Conservation (phyloP, 805 yeast species). For the Wickerhamia fluorescens region DNA sequence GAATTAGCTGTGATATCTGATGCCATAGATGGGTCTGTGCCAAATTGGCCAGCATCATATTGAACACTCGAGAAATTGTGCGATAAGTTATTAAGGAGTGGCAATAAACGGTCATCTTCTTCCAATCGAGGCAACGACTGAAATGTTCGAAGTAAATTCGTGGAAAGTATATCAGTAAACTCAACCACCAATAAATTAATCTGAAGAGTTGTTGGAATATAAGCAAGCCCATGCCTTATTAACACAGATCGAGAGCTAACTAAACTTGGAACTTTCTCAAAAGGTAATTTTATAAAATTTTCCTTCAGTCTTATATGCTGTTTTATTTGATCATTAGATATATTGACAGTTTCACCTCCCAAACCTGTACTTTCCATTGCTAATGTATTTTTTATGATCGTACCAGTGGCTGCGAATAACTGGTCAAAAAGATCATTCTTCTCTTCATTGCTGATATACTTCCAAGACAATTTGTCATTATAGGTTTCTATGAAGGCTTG, state of each 20-base stretch:
- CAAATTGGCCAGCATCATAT: conserved; percentile 41
- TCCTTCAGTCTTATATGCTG: conserved; percentile 47
- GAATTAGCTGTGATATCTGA: conserved; percentile 53
- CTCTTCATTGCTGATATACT: conserved; percentile 57
- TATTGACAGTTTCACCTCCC: conserved; percentile 12
- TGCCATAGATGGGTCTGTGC: conserved; percentile 15
- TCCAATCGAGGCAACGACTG: conserved; percentile 77
- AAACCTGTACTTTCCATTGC: conserved; percentile 12
- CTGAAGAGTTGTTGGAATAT: conserved; percentile 78
- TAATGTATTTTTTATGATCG: conserved; percentile 32
- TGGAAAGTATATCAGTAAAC: conserved; percentile 46
- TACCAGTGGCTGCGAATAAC: conserved; percentile 49
- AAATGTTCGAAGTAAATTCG: conserved; percentile 58
- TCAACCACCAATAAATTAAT: conserved; percentile 62
- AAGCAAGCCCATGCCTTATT: conserved; percentile 66
- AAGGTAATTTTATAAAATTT: conserved; percentile 75
- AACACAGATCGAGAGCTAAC: conserved; percentile 67
- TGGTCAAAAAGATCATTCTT: conserved; percentile 41
- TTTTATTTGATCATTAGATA: conserved; percentile 45
- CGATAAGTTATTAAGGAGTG: conserved; percentile 73
- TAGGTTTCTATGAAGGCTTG: conserved; percentile 54
- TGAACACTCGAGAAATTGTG: conserved; percentile 38
- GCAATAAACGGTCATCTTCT: conserved; percentile 85
- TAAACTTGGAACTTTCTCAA: conserved; percentile 75
- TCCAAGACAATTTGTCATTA: conserved; percentile 62